A percentile compares a stretch with the other conserved stretches of the same genome.
Evolutionary conservation across 2,329 filamentous ascomycete genomes (phyloP).

Genomic region (Cercospora zeae-maydis): DNA sequence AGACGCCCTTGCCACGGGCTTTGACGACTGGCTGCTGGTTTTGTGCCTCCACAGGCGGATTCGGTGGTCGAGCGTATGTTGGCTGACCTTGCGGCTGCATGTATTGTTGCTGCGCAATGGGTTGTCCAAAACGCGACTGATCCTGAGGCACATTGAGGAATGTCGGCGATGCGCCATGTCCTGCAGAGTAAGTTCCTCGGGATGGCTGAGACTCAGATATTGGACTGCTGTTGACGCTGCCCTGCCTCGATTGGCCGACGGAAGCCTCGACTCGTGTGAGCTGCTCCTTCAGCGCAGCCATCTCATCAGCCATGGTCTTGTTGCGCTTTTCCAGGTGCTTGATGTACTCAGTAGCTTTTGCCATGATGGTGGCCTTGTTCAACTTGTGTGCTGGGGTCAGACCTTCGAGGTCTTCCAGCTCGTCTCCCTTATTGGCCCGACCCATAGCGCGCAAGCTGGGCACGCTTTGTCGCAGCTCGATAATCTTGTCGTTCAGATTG

Average conservation of each 20-base stretch:
- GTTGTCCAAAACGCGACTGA: slow-evolving; percentile 25
- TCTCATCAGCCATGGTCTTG: slow-evolving; percentile 75
- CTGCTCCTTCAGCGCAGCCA: slow-evolving; percentile 71
- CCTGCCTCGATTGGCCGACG: slow-evolving; percentile 45
- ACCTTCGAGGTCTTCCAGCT: slow-evolving; percentile 67
- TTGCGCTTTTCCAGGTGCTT: slow-evolving; percentile 89
- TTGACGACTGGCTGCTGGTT: slow-evolving; percentile 38
- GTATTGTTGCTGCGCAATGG: slow-evolving; percentile 34
- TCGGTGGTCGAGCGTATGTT: slow-evolving; percentile 33
- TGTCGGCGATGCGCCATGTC: slow-evolving; percentile 24
- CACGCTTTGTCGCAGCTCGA: slow-evolving; percentile 84
- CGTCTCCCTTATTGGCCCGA: slow-evolving; percentile 58
- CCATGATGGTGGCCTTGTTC: slow-evolving; percentile 95
- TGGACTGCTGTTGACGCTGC: slow-evolving; percentile 26
- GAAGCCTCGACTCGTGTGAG: slow-evolving; percentile 65
- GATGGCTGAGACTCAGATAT: slow-evolving; percentile 24
- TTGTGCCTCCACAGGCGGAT: slow-evolving; percentile 35
- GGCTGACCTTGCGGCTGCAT: slow-evolving; percentile 34
- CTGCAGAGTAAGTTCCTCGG: slow-evolving; percentile 29
- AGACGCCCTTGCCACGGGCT: slow-evolving; percentile 44
- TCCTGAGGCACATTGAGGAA: slow-evolving; percentile 32
- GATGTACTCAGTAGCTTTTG: slow-evolving; percentile 96
- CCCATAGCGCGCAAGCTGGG: slow-evolving; percentile 83
- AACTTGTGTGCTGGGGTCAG: slow-evolving; percentile 82
- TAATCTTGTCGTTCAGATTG: slow-evolving; percentile 96